These are phyloP conservation scores for Sordaria brevicollis DNA, from an alignment of 495 filamentous ascomycete genomes.

Conservation along the genomic window DNA sequence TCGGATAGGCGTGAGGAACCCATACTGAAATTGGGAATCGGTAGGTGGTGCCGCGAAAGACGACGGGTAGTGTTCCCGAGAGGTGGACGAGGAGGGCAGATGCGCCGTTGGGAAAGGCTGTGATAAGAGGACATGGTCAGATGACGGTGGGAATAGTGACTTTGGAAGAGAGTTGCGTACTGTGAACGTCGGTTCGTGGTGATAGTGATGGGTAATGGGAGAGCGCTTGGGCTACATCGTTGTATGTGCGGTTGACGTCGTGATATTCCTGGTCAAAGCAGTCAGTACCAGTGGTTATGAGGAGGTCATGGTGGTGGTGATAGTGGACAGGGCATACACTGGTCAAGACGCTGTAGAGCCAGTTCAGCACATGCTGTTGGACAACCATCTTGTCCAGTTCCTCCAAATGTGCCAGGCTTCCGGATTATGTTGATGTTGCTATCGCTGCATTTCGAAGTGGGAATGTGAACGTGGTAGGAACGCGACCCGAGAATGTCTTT, in stretches of 20 bases:
- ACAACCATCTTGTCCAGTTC: conserved; percentile 53
- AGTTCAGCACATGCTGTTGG: conserved; percentile 80
- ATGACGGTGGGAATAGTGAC: neutral
- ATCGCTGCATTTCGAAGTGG: neutral
- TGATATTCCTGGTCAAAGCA: conserved; percentile 64
- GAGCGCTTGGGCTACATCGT: conserved; percentile 76
- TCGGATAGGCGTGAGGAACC: conserved; percentile 90
- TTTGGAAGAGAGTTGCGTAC: conserved; percentile 37
- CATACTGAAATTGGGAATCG: conserved; percentile 87
- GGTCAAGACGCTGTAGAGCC: conserved; percentile 84
- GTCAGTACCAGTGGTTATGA: conserved; percentile 3
- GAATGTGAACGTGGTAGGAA: neutral
- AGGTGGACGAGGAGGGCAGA: conserved; percentile 83
- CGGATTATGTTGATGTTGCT: neutral
- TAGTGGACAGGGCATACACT: conserved; percentile 43
- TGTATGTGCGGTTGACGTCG: conserved; percentile 84
- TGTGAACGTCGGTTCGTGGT: conserved; percentile 93
- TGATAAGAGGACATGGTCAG: neutral
- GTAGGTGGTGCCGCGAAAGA: conserved; percentile 82
- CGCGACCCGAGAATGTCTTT: neutral
- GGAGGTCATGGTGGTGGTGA: neutral
- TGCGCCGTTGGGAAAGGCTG: conserved; percentile 82
- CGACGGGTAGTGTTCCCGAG: conserved; percentile 74
- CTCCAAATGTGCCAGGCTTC: neutral
- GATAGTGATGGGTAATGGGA: conserved; percentile 73